These are phyloP conservation scores for Immersiporthe knoxdaviesiana DNA, from an alignment of 2,329 filamentous ascomycete genomes.

Conservation along the genomic window DNA sequence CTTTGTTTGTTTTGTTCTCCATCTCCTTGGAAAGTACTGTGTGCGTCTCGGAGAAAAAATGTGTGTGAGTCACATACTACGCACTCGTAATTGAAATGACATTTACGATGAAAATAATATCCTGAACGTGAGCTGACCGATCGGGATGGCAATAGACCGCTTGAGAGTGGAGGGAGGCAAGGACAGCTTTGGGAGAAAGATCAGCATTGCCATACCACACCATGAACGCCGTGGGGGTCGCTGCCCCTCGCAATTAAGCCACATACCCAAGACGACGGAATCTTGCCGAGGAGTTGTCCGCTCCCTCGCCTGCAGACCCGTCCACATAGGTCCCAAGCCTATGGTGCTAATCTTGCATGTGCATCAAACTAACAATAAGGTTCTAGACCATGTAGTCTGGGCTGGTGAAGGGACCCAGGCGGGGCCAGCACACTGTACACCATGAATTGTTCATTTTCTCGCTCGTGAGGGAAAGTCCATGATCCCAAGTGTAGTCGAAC, in stretches of 20 bases:
- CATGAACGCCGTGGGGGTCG: not conserved
- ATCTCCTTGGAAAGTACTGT: not conserved
- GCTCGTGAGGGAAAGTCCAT: not conserved
- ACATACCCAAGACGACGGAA: not conserved
- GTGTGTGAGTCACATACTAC: not conserved
- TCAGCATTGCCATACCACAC: not conserved
- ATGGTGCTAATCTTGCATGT: not conserved
- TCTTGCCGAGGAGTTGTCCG: not conserved
- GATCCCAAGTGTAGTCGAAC: too few species aligned
- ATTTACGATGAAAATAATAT: not conserved
- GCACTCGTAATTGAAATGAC: not conserved
- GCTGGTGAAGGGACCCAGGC: not conserved
- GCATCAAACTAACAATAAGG: not conserved
- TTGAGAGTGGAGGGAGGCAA: not conserved
- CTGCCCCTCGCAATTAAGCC: not conserved
- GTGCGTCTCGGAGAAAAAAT: not conserved
- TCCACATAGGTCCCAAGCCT: conserved; percentile 1
- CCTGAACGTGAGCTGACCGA: not conserved
- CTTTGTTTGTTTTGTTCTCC: too few species aligned
- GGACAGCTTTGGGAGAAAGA: not conserved
- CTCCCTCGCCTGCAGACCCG: not conserved
- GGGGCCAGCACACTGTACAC: not conserved
- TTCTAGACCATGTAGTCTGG: not conserved
- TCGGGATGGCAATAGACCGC: not conserved
- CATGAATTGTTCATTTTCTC: not conserved